These are phyloP conservation scores for Globisporangium paroecandrum DNA, from an alignment of 352 stramenopile species.

Conservation along the genomic window DNA sequence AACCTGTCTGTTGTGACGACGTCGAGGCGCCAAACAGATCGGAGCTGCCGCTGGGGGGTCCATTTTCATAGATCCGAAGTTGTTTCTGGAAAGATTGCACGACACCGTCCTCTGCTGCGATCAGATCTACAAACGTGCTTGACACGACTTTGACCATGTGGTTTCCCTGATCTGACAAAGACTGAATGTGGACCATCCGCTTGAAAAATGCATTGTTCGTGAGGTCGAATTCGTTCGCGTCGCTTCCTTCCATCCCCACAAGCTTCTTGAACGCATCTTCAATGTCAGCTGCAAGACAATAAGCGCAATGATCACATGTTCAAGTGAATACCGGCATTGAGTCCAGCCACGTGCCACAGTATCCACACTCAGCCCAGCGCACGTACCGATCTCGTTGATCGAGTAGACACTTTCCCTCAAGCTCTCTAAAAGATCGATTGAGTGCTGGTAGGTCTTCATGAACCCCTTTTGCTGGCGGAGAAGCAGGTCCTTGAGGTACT, in stretches of 20 bases:
- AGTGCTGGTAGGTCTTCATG: conserved; percentile 39
- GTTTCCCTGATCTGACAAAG: conserved; percentile 63
- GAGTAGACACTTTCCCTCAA: conserved; percentile 46
- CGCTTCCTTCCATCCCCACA: conserved; percentile 35
- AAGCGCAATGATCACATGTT: background rate
- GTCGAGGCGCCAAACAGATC: conserved; percentile 40
- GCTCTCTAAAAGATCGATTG: conserved; percentile 39
- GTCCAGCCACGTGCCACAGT: background rate
- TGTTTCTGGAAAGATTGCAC: conserved; percentile 50
- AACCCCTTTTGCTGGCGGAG: conserved; percentile 63
- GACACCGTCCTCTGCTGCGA: conserved; percentile 53
- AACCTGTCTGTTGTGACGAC: conserved; percentile 16
- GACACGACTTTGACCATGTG: conserved; percentile 52
- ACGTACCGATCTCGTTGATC: conserved; percentile 71
- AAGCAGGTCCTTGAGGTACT: conserved; percentile 76
- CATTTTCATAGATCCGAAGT: conserved; percentile 47
- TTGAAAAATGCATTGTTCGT: conserved; percentile 60
- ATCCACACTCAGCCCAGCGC: background rate
- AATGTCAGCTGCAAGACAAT: conserved; percentile 49
- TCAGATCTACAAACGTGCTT: conserved; percentile 52
- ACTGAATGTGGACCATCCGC: conserved; percentile 64
- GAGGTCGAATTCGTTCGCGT: conserved; percentile 45
- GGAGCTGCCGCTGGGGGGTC: conserved; percentile 19
- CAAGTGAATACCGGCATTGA: background rate
- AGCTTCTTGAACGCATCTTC: conserved; percentile 69